Evolutionary conservation across 208 protist species (phyloP), one percentile per base, ranked within the genome.

Genomic region (Vickermania spadyakhi): DNA sequence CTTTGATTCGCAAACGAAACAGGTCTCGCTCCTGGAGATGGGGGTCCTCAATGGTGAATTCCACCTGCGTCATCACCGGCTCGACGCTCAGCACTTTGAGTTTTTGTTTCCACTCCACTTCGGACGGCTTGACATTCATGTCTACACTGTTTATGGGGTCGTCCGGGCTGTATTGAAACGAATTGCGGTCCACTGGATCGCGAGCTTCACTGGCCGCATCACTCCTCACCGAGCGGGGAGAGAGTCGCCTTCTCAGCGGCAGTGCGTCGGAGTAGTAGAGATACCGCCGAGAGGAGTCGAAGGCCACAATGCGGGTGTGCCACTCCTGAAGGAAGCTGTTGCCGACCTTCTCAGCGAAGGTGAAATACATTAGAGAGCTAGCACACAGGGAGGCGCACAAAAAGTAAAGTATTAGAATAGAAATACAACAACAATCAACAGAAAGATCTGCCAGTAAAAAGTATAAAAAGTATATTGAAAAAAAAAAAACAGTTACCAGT

Each of bases 221-320:
- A 18, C 2, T 13, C 30, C 18, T 14, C 25, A 3, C 29, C 2
- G 23, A 14, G 3, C 21, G 22, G n/a, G 4, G 28, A 14, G 1
- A 13, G 2, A 18, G 28, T n/a, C 5, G 28, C 28, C 27, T 21
- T 56, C 29, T 36, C 28, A 26, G 2, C 25, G 22, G 29, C 5
- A 18, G n/a, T n/a, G 23, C 29, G 27, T 29, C 66, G 13, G 56
- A 60, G 53, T 76, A 76, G 60, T 72, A 76, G 7, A 76, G 22
- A 27, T 76, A 56, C 27, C 70, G 70, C 25, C 70, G 64, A 51
- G 56, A 60, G 3, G 65, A 60, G 57, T 76, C 70, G 21, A 76
- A 66, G 25, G 57, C 70, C n/a, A 76, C 49, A 11, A 57, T 27
- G 3, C 59, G 65, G 51, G 62, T 57, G 11, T 31, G 57, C 65